phyloP scores from a whole-genome alignment of 345 rosid species.

The Aethionema arabicum region DNA sequence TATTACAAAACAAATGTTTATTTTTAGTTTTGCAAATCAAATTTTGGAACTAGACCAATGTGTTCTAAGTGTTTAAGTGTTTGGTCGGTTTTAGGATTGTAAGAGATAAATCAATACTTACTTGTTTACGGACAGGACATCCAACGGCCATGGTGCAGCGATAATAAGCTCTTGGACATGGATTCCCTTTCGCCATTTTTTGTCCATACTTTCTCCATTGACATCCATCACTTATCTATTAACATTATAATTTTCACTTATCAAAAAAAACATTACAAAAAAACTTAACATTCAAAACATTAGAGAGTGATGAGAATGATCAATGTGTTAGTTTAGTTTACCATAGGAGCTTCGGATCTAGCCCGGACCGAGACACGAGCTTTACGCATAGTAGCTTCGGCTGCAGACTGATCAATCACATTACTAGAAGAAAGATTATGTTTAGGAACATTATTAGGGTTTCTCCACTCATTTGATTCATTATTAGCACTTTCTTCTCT shows the following conservation, averaged over 20 bases:
- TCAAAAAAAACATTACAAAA: constrained; percentile 3
- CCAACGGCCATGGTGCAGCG: constrained; percentile 96
- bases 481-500: constrained; percentile 71
- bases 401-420: constrained; percentile 53
- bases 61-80: too few relatives aligned
- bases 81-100: neutral
- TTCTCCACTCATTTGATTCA: constrained; percentile 59
- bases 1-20: too few relatives aligned
- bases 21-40: too few relatives aligned
- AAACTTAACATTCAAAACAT: neutral
- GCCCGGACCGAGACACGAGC: constrained; percentile 99
- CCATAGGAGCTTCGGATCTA: constrained; percentile 64
- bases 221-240: constrained; percentile 80
- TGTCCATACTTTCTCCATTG: constrained; percentile 99
- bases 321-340: constrained; percentile 10
- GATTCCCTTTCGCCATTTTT: constrained; percentile 98
- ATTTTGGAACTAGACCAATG: too few relatives aligned
- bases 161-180: constrained; percentile 94
- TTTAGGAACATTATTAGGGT: constrained; percentile 58
- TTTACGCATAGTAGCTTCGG: constrained; percentile 91
- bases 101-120: constrained; percentile 33
- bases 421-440: constrained; percentile 31
- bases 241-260: neutral
- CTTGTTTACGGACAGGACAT: constrained; percentile 97
- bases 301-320: neutral